A percentile compares a stretch with the other conserved stretches of the same genome.
phyloP scores from a whole-genome alignment of 306 rosid genomes.

The Medicago arabica region DNA sequence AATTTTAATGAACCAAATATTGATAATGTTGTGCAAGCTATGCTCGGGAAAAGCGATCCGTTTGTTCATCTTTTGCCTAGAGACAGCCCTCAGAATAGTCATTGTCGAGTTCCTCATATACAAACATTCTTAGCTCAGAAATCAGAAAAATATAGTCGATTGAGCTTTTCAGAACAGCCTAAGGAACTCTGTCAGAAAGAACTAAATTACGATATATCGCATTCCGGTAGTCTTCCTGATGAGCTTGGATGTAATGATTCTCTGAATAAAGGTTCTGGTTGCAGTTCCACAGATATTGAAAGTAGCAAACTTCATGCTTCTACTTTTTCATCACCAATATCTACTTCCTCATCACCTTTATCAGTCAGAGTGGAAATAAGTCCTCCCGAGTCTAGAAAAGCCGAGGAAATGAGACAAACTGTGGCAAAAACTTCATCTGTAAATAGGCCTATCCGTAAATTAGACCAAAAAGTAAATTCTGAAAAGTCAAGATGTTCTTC shows the following conservation, averaged over 20 bases:
- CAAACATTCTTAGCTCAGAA: constrained; percentile 46
- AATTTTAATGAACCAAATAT: constrained; percentile 44
- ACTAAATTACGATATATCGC: constrained; percentile 46
- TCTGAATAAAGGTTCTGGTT: constrained; percentile 47
- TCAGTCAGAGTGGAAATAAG: constrained; percentile 51
- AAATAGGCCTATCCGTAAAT: constrained; percentile 33
- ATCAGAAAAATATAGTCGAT: constrained; percentile 48
- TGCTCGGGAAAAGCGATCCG: constrained; percentile 50
- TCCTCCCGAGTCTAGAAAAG: constrained; percentile 56
- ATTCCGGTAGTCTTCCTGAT: constrained; percentile 49
- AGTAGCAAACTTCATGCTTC: constrained; percentile 45
- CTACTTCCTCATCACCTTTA: constrained; percentile 36
- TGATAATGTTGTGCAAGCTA: constrained; percentile 43
- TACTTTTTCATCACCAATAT: constrained; percentile 45
- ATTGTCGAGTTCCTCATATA: constrained; percentile 53
- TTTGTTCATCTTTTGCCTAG: constrained; percentile 57
- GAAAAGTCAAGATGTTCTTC: constrained; percentile 81
- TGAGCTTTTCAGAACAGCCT: constrained; percentile 49
- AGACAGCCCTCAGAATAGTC: constrained; percentile 45
- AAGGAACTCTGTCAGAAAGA: constrained; percentile 45
- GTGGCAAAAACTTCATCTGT: constrained; percentile 41
- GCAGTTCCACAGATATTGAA: constrained; percentile 42
- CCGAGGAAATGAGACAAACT: constrained; percentile 50
- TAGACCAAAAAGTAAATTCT: constrained; percentile 49
- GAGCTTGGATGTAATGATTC: constrained; percentile 50